phyloP scores from a whole-genome alignment of 148 eudicot species.

The Beta vulgaris region DNA sequence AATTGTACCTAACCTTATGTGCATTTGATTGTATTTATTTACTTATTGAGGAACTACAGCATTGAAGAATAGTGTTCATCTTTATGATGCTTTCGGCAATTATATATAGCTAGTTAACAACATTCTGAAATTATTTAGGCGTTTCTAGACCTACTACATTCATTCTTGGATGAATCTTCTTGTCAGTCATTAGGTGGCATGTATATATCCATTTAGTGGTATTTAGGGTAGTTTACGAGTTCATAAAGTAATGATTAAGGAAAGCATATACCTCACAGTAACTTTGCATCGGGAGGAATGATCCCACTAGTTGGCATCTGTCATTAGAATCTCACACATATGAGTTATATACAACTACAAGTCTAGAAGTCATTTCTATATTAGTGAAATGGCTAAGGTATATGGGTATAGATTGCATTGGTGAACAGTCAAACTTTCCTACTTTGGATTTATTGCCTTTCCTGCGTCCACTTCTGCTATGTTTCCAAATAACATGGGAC shows the following conservation, averaged over 20 bases:
- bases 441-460: background rate
- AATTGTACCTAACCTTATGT: slow-evolving; percentile 22
- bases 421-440: background rate
- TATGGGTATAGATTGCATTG: background rate
- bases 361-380: background rate
- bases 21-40: slow-evolving; percentile 14
- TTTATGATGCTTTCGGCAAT: slow-evolving; percentile 19
- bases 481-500: background rate
- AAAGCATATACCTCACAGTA: background rate
- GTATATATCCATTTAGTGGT: background rate
- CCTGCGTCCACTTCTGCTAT: background rate
- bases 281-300: slow-evolving; percentile 3
- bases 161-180: slow-evolving; percentile 32
- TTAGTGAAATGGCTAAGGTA: background rate
- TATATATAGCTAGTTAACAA: slow-evolving; percentile 9
- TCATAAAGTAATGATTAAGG: background rate
- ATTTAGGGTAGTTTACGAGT: slow-evolving; percentile 13
- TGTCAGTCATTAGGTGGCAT: slow-evolving; percentile 23
- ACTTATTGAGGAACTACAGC: background rate
- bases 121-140: background rate
- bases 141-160: slow-evolving; percentile 23
- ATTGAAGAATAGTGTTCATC: background rate
- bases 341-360: background rate
- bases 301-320: background rate
- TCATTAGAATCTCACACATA: background rate